Evolutionary conservation across 352 stramenopile genomes (phyloP).

Genomic region (Phytophthora crassamura): DNA sequence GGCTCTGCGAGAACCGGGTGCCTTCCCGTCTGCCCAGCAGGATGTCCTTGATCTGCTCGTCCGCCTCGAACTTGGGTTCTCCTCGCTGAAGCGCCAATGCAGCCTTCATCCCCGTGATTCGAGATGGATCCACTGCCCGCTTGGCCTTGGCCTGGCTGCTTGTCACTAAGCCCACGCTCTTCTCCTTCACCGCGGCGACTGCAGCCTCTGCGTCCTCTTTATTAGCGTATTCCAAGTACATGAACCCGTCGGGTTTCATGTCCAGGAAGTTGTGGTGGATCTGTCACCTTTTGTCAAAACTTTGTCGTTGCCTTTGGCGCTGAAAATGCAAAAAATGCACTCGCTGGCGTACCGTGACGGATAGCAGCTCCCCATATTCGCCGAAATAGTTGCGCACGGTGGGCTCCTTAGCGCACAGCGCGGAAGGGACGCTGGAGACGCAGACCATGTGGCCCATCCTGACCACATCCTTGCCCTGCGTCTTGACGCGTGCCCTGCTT

Average conservation of each 20-base stretch:
- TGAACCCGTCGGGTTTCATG: conserved; percentile 65
- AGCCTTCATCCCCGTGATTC: conserved; percentile 53
- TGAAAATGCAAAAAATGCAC: background rate
- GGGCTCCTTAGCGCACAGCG: conserved; percentile 63
- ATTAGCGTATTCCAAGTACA: conserved; percentile 65
- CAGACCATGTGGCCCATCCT: conserved; percentile 48
- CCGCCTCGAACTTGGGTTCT: conserved; percentile 23
- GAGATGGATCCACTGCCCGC: conserved; percentile 8
- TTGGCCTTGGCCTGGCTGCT: conserved; percentile 24
- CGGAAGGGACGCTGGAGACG: conserved; percentile 60
- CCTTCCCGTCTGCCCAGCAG: conserved; percentile 54
- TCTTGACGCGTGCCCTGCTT: conserved; percentile 12
- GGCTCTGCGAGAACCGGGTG: conserved; percentile 59
- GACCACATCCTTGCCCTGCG: conserved; percentile 4
- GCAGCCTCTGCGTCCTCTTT: conserved; percentile 43
- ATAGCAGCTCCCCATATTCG: conserved; percentile 52
- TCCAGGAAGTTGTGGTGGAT: conserved; percentile 76
- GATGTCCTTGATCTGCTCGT: conserved; percentile 56
- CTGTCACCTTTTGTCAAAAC: conserved; percentile 24
- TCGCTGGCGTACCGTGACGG: conserved; percentile 47
- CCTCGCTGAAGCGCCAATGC: conserved; percentile 51
- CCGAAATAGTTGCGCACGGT: conserved; percentile 56
- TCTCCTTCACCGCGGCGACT: conserved; percentile 43
- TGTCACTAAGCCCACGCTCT: conserved; percentile 20
- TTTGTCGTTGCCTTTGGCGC: too few relatives aligned